phyloP scores from a whole-genome alignment of 768 basidiomycete genomes.

The Boletales sp. region DNA sequence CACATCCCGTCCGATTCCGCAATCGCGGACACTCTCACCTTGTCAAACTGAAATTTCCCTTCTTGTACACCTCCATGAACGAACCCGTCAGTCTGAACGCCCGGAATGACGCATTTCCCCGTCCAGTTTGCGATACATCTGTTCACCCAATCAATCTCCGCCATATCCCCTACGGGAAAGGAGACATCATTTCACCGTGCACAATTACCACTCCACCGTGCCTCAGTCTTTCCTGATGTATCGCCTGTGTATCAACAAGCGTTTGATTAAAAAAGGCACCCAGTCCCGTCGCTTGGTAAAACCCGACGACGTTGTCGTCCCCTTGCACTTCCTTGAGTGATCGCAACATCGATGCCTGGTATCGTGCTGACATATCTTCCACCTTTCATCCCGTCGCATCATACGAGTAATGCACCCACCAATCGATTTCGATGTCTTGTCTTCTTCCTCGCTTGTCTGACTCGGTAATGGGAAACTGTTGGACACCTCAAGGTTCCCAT shows the following conservation, averaged over 20 bases:
- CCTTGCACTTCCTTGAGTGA: conserved; percentile 88
- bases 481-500: conserved; percentile 86
- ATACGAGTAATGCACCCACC: conserved; percentile 43
- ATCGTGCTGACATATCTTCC: conserved; percentile 50
- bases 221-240: conserved; percentile 80
- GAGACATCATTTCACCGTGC: conserved; percentile 55
- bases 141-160: conserved; percentile 13
- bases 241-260: conserved; percentile 76
- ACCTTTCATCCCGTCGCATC: conserved; percentile 4
- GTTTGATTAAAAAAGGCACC: conserved; percentile 84
- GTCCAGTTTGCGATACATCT: conserved; percentile 77
- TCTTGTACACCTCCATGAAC: conserved; percentile 81
- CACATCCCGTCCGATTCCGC: not conserved
- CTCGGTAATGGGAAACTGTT: conserved; percentile 86
- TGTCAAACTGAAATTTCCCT: conserved; percentile 77
- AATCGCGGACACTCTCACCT: conserved; percentile 46
- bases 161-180: not conserved
- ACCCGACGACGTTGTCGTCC: conserved; percentile 89
- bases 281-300: conserved; percentile 86
- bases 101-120: conserved; percentile 84
- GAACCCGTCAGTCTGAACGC: conserved; percentile 80
- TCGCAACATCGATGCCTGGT: conserved; percentile 81
- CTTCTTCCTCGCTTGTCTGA: conserved; percentile 71
- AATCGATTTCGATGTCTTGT: conserved; percentile 72
- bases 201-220: conserved; percentile 85